phyloP scores from a whole-genome alignment of 306 rosid genomes.

The Parietaria judaica region DNA sequence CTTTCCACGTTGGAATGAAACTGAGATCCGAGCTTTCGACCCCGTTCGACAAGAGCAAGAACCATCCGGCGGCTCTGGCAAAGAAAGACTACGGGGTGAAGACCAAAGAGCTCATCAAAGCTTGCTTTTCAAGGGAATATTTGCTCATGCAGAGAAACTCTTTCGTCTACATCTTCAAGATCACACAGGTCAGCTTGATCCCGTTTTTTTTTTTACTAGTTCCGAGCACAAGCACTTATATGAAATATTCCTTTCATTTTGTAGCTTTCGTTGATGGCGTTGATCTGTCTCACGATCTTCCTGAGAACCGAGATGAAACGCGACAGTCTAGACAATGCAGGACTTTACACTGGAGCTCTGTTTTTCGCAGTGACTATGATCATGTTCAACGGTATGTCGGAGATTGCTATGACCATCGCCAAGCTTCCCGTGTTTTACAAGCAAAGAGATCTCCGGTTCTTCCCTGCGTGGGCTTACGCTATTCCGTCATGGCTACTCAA shows the following conservation, averaged over 20 bases:
- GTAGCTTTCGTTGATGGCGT: conserved; percentile 12
- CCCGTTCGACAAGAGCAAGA: conserved; percentile 24
- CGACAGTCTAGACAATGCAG: conserved; percentile 22
- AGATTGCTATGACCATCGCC: conserved; percentile 1
- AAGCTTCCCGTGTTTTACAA: conserved; percentile 16
- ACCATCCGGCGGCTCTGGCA: conserved; percentile 33
- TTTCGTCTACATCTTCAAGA: conserved; percentile 28
- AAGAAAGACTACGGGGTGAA: conserved; percentile 22
- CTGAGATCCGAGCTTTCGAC: conserved; percentile 22
- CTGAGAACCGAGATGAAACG: conserved; percentile 34
- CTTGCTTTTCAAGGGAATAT: conserved; percentile 16
- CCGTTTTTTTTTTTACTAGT: too few relatives aligned
- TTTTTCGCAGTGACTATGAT: conserved; percentile 20
- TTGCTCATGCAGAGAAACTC: conserved; percentile 35
- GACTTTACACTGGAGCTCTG: conserved; percentile 32
- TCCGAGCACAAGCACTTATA: too few relatives aligned
- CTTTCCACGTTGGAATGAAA: conserved; percentile 26
- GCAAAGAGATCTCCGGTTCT: conserved; percentile 15
- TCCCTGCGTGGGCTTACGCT: conserved; percentile 14
- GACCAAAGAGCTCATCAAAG: conserved; percentile 17
- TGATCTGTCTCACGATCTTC: conserved; percentile 27
- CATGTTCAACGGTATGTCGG: conserved; percentile 33
- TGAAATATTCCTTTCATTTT: too few relatives aligned
- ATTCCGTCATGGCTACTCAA: conserved; percentile 33
- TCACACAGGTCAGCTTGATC: conserved; percentile 13